Base-by-base conservation (phyloP, 2,329 filamentous ascomycete genomes). In the Calonectria hongkongensis region DNA sequence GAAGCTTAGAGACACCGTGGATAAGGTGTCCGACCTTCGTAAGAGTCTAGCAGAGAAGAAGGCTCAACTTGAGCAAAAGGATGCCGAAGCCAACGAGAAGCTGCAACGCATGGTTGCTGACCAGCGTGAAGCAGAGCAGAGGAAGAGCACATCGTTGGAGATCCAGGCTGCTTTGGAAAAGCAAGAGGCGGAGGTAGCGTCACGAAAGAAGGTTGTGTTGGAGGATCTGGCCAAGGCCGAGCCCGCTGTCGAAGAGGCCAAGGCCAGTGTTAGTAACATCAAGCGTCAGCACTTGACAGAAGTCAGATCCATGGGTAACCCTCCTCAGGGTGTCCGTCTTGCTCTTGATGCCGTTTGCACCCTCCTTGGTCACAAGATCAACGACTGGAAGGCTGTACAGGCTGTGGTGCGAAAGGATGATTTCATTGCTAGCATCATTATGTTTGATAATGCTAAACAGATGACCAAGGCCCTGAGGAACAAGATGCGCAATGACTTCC, bases 231-330 rank as follows among this genome's bases (percentile, higher is more conserved):
- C 95, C 36, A 93, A 92, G 82, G 97, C 97, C 16, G 96, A 98
- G 82, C 97, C 97, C 10, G 97, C 97, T 62, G 97, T 99, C 68
- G 87, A 94, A 74, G 95, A 98, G 84, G 97, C 97, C 62, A 95
- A 97, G 87, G 95, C 95, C 83, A 98, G 96, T 85, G 97, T 99
- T 84, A 97, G 94, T 87, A 98, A 97, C 88, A 99, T 99, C 88
- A 99, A 98, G 88, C 92, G 94, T 82, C 95, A 98, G 83, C 97
- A 99, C 84, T 89, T 99, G 76, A 98, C 96, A 15, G 97, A 99
- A 92, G 96, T 99, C 64, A 92, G 97, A 82, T 98, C 96, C 76
- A 98, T 99, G 97, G 92, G 93, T 77, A 97, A 95, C 80, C 97
- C 97, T 8, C 97, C 97, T 10, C 89, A 92, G 78, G 95, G 95